Evolutionary conservation across 768 basidiomycete genomes (phyloP), one percentile per base, ranked within the genome.

Genomic region (Trametes meyenii): DNA sequence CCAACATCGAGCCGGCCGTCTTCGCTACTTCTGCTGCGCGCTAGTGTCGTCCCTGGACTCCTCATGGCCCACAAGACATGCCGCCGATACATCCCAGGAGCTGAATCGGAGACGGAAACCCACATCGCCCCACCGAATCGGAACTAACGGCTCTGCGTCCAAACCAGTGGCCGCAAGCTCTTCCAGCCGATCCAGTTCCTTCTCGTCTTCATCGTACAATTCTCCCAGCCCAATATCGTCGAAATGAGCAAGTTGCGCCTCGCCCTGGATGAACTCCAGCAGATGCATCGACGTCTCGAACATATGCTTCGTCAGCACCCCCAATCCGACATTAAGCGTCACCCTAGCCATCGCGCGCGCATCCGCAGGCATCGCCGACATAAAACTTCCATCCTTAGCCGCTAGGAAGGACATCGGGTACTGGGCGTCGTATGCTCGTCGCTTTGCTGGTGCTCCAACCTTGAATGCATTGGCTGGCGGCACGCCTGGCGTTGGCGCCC

Each of bases 391-490:
- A 26, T 61, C 63, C 35, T 70, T 63, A 16, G 69, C 66, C 19
- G 67, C 70, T 19, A 79, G 71, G 56, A 77, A 66, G 39, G 66
- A 61, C 7, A 77, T 74, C 21, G 80, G 82, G 61, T 75, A 75
- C 49, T 73, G 73, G 36, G 77, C 78, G 60, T 77, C 77, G 36
- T 69, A 58, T n/a, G 78, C 79, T 36, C 70, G 73, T 58, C 74
- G 58, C 23, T 64, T 70, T 48, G 76, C 76, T 11, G 67, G 67
- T 17, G 73, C 70, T 36, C 70, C 71, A 62, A 64, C 72, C 16
- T n/a, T 19, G 35, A 50, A 29, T 26, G 35, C 33, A 45, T 33
- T 13, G 23, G 38, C 23, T 26, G 42, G 44, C 52, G 40, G 52
- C 45, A 45, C 23, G 3, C 11, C 36, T 7, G 43, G 36, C 54